Evolutionary conservation across 495 filamentous ascomycete genomes (phyloP).

Genomic region (Penicillium paradoxum): DNA sequence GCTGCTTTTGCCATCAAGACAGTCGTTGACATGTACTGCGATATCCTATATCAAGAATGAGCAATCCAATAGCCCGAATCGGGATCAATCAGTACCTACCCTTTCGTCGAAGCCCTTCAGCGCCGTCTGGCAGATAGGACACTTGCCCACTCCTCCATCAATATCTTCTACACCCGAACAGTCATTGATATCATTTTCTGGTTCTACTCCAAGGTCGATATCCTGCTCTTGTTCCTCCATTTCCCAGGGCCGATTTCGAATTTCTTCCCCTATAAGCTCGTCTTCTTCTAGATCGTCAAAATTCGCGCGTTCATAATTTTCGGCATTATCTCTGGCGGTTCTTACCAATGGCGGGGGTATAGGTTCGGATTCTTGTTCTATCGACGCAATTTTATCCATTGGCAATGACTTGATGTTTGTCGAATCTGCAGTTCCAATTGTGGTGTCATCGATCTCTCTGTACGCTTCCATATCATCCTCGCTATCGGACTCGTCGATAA

Average conservation of each 20-base stretch:
- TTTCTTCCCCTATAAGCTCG: slow-evolving; percentile 35
- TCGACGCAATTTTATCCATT: slow-evolving; percentile 42
- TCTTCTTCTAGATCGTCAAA: slow-evolving; percentile 63
- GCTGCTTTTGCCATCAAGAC: slow-evolving; percentile 74
- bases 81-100: slow-evolving; percentile 29
- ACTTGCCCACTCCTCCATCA: slow-evolving; percentile 38
- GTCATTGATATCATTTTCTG: slow-evolving; percentile 19
- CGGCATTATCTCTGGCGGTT: slow-evolving; percentile 52
- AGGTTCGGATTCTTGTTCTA: slow-evolving; percentile 33
- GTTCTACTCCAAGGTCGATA: slow-evolving; percentile 10
- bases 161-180: slow-evolving; percentile 33
- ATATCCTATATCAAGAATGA: slow-evolving; percentile 40
- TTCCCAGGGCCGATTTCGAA: slow-evolving; percentile 38
- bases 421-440: neutral
- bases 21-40: slow-evolving; percentile 80
- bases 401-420: slow-evolving; percentile 6
- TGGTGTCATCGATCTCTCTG: slow-evolving; percentile 16
- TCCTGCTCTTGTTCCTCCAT: slow-evolving; percentile 24
- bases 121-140: slow-evolving; percentile 70
- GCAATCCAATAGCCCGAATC: neutral
- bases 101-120: slow-evolving; percentile 55
- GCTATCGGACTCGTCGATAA: slow-evolving; percentile 65
- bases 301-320: slow-evolving; percentile 57
- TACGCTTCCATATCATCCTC: slow-evolving; percentile 47
- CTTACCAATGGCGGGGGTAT: slow-evolving; percentile 45